Conservation (phyloP, 1,139 yeast species). For the Pichia sp. region DNA sequence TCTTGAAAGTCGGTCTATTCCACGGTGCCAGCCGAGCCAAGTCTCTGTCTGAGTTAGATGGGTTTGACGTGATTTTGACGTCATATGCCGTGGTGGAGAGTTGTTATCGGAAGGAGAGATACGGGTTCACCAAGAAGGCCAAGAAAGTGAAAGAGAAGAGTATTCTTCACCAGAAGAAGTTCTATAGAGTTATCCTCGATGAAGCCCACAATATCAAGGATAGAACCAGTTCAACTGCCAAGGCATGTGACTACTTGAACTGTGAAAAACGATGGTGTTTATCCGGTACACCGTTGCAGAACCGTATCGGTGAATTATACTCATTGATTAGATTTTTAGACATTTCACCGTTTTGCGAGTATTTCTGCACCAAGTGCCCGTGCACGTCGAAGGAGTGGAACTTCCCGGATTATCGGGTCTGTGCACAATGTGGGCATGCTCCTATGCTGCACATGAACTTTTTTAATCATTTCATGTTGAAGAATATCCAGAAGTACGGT, state of each 20-base stretch:
- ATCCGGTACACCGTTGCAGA: conserved; percentile 94
- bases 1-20: conserved; percentile 61
- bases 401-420: conserved; percentile 74
- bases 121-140: conserved; percentile 73
- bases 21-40: conserved; percentile 81
- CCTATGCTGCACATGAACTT: conserved; percentile 94
- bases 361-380: conserved; percentile 87
- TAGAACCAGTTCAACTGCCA: conserved; percentile 86
- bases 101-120: conserved; percentile 72
- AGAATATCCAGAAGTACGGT: conserved; percentile 83
- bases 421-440: conserved; percentile 83
- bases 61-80: conserved; percentile 79
- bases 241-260: conserved; percentile 72
- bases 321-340: conserved; percentile 81
- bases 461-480: conserved; percentile 90
- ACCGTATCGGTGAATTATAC: conserved; percentile 93
- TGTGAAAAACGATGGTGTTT: conserved; percentile 83
- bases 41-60: conserved; percentile 49
- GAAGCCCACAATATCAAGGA: conserved; percentile 98
- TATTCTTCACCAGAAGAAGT: conserved; percentile 66
- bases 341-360: conserved; percentile 79
- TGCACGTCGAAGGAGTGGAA: conserved; percentile 80
- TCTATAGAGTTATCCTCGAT: conserved; percentile 86
- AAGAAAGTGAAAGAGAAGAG: conserved; percentile 73
- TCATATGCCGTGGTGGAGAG: conserved; percentile 91